Conservation (phyloP, 1,284 basidiomycete genomes). For the Takashimella tepidaria region DNA sequence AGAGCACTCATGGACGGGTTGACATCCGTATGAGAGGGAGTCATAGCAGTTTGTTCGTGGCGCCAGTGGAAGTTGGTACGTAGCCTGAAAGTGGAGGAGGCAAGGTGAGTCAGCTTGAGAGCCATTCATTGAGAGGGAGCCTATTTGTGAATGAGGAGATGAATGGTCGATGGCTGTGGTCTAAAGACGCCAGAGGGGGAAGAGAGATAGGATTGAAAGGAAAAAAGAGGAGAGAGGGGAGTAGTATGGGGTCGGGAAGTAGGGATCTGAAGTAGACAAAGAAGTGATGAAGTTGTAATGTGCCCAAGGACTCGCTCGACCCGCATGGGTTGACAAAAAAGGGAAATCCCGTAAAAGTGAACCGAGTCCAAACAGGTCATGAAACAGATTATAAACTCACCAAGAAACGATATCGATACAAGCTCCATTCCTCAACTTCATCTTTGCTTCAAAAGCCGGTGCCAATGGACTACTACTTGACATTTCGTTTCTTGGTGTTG, state of each 20-base stretch:
- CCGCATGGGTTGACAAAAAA: too few species aligned
- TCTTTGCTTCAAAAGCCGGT: conserved; percentile 41
- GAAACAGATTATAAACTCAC: too few species aligned
- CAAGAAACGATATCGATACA: conserved; percentile 43
- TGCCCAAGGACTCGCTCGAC: too few species aligned
- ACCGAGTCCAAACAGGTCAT: too few species aligned
- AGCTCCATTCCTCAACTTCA: conserved; percentile 41
- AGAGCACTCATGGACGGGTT: conserved; percentile 39
- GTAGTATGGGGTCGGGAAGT: too few species aligned
- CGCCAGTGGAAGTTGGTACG: conserved; percentile 39
- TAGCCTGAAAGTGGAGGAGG: conserved; percentile 24
- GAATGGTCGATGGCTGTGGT: too few species aligned
- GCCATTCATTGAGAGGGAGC: not conserved
- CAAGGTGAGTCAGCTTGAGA: conserved; percentile 7
- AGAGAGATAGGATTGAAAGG: not conserved
- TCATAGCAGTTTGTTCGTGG: conserved; percentile 19
- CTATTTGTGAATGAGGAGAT: too few species aligned
- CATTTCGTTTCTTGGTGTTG: conserved; percentile 5
- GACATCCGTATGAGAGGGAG: conserved; percentile 29
- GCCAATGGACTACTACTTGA: conserved; percentile 25
- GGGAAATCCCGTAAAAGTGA: too few species aligned
- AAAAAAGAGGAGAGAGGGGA: too few species aligned
- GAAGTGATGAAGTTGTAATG: too few species aligned
- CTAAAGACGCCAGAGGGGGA: too few species aligned
- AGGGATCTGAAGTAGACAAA: too few species aligned